Base-by-base conservation (phyloP, 495 filamentous ascomycete species). In the Talaromyces thailandensis region DNA sequence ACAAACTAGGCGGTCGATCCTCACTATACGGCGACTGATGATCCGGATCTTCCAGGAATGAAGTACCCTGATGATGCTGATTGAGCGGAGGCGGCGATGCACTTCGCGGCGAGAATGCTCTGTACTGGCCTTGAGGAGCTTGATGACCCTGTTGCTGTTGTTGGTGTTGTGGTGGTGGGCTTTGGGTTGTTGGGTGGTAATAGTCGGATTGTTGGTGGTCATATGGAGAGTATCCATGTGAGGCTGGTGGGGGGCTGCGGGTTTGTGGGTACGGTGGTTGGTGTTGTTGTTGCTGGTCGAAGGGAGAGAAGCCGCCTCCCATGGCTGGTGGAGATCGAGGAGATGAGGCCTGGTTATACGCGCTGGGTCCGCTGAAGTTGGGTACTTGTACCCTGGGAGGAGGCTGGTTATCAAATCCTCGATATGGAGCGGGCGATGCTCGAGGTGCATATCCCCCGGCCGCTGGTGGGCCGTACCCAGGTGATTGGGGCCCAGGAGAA, bases 1-100 rank as follows among this genome's bases (percentile, higher is more conserved):
- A 64, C 12, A 80, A 64, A 74, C 71, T 80, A 28, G 77, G 75
- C 40, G 77, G 75, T 62, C 75, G 69, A 63, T 70, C 67, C 60
- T 64, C 64, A 48, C 73, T 67, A 61, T 65, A 52, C 12, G 52
- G 60, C 58, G 24, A 64, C 62, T 56, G 61, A 63, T 60, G 61
- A 60, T 73, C 69, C 23, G 66, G 66, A 26, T 68, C 52, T 6
- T 71, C 58, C 7, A 68, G 64, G 62, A 75, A 76, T 26, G 73
- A 68, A 24, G 74, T 71, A 11, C 75, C 55, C 14, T 31, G 55
- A 32, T 57, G 55, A n/a, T 31, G 55, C 23, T 55, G 51, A 26
- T 52, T 21, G 12, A 25, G 73, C 1, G 75, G 75, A 3, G 75
- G 71, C n/a, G 61, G 31, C 21, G 69, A 60, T 9, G 74, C 63